These are phyloP conservation scores for Stephania yunnanensis DNA, from an alignment of 164 flowering plant species.

Conservation along the genomic window DNA sequence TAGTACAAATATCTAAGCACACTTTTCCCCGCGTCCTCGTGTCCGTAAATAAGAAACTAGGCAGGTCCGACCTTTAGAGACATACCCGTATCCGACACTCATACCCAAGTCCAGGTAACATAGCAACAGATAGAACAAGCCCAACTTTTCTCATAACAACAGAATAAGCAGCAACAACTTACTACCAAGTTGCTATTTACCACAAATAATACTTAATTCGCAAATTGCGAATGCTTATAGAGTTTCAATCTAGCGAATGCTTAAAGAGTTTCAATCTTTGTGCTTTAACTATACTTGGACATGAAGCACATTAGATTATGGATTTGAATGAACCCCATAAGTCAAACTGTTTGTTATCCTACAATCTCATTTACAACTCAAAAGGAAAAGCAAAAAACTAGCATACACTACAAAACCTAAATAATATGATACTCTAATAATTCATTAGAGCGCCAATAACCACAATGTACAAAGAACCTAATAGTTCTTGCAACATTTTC, in stretches of 20 bases:
- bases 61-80: too few species aligned
- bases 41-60: too few species aligned
- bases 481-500: background rate
- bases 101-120: too few species aligned
- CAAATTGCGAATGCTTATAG: background rate
- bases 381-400: background rate
- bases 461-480: too few species aligned
- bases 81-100: too few species aligned
- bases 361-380: background rate
- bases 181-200: background rate
- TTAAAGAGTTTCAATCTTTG: background rate
- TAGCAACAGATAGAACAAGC: background rate
- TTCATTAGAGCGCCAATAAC: background rate
- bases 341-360: background rate
- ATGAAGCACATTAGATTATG: background rate
- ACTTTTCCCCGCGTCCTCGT: too few species aligned
- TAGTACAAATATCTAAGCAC: too few species aligned
- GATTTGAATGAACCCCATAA: background rate
- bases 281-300: background rate
- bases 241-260: background rate
- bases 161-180: background rate
- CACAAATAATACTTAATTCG: background rate
- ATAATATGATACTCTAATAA: too few species aligned
- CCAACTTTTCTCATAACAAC: background rate
- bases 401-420: background rate